Conservation (phyloP, 352 stramenopile genomes). For the Vaucheria bursata region DNA sequence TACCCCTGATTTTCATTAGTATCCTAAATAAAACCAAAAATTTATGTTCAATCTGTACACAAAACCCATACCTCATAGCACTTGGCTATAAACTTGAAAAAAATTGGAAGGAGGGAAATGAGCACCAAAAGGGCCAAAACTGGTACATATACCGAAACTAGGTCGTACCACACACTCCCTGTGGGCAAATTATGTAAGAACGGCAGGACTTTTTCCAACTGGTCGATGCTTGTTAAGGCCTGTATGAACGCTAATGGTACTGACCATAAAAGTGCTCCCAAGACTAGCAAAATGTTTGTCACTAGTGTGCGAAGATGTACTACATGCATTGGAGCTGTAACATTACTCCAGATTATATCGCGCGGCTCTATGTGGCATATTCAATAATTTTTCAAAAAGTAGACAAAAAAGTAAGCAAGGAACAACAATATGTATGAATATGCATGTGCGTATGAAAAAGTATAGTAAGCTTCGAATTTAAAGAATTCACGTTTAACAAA, state of each 20-base stretch:
- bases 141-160: slow-evolving; percentile 32
- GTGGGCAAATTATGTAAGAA: background rate
- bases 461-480: too few species aligned
- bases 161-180: slow-evolving; percentile 18
- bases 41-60: too few species aligned
- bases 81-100: slow-evolving; percentile 10
- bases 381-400: too few species aligned
- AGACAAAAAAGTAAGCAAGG: too few species aligned
- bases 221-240: slow-evolving; percentile 10
- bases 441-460: too few species aligned
- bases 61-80: slow-evolving; percentile 8
- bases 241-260: background rate
- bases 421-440: too few species aligned
- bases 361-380: slow-evolving; percentile 16
- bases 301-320: background rate
- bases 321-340: slow-evolving; percentile 10
- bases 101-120: slow-evolving; percentile 30
- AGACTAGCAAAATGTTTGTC: slow-evolving; percentile 2
- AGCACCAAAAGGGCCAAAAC: slow-evolving; percentile 30
- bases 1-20: background rate
- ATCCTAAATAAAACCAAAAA: background rate
- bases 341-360: slow-evolving; percentile 34
- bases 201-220: background rate
- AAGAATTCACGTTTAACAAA: too few species aligned
- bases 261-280: slow-evolving; percentile 29